These are phyloP conservation scores for Aureobasidium sp. DNA, from an alignment of 2,329 filamentous ascomycete genomes.

Conservation along the genomic window DNA sequence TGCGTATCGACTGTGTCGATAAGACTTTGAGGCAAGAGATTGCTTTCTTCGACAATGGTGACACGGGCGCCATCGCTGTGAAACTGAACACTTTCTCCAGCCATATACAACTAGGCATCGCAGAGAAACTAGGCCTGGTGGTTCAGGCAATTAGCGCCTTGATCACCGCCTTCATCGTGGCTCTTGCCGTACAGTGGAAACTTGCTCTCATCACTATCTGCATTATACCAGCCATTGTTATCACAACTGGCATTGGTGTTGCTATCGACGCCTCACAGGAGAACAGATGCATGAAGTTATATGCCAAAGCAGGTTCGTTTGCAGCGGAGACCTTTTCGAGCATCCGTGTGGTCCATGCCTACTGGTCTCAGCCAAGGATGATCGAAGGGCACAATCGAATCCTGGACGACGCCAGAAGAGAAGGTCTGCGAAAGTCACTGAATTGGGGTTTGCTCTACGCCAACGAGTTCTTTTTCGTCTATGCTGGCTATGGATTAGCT, in stretches of 20 bases:
- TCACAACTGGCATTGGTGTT: constrained; percentile 11
- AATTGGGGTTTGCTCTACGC: not conserved
- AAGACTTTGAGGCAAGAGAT: constrained; percentile 54
- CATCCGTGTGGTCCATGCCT: constrained; percentile 55
- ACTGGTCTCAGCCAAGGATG: constrained; percentile 1
- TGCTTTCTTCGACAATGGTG: constrained; percentile 53
- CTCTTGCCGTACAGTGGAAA: constrained; percentile 57
- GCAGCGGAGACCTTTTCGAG: constrained; percentile 39
- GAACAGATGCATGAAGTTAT: not conserved
- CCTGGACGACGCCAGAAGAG: not conserved
- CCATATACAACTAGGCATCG: constrained; percentile 57
- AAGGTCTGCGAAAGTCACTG: not conserved
- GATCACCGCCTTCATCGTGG: constrained; percentile 47
- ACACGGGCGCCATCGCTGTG: constrained; percentile 54
- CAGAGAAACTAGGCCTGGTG: constrained; percentile 60
- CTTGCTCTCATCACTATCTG: constrained; percentile 58
- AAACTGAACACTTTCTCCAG: constrained; percentile 58
- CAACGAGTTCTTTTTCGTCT: not conserved
- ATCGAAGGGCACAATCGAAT: not conserved
- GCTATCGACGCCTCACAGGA: not conserved
- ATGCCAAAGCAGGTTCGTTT: not conserved
- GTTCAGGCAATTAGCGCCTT: constrained; percentile 57
- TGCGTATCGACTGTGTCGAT: constrained; percentile 52
- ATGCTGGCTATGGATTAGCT: not conserved
- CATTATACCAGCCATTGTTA: constrained; percentile 44